phyloP scores from a whole-genome alignment of 2,329 filamentous ascomycete genomes.

The Gnomoniopsis sp. region DNA sequence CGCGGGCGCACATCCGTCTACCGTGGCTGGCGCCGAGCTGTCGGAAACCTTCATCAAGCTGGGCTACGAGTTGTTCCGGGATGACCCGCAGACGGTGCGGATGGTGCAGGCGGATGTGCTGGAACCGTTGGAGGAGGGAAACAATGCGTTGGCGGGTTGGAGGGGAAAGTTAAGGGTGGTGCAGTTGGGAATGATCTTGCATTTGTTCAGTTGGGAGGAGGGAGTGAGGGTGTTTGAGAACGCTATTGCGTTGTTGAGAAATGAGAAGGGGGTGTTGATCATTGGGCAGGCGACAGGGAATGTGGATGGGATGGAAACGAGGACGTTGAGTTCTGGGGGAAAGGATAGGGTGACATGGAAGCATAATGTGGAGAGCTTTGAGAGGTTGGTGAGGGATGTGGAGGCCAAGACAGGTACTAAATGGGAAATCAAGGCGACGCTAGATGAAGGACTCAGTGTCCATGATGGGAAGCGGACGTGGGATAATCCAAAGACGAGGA shows the following conservation, averaged over 20 bases:
- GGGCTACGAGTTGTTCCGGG: constrained; percentile 38
- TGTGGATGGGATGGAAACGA: constrained; percentile 9
- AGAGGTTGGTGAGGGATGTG: constrained; percentile 19
- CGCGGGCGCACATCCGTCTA: constrained; percentile 29
- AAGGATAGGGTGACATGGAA: constrained; percentile 24
- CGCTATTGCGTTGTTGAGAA: constrained; percentile 26
- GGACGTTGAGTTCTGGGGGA: constrained; percentile 4
- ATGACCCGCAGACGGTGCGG: constrained; percentile 21
- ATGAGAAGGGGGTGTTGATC: constrained; percentile 27
- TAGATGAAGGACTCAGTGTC: constrained; percentile 22
- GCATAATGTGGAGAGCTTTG: constrained; percentile 31
- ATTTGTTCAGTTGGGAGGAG: constrained; percentile 35
- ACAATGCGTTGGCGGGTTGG: constrained; percentile 23
- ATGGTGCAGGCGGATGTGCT: constrained; percentile 32
- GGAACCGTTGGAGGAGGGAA: constrained; percentile 26
- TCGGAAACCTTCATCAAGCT: constrained; percentile 34
- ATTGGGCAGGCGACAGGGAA: constrained; percentile 27
- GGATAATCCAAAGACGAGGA: constrained; percentile 22
- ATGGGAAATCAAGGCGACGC: constrained; percentile 23
- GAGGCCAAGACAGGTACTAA: constrained; percentile 19
- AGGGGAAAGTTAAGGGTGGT: constrained; percentile 30
- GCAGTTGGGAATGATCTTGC: constrained; percentile 35
- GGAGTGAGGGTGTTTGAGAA: constrained; percentile 27
- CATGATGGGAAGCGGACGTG: constrained; percentile 22
- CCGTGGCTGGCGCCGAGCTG: constrained; percentile 33